Evolutionary conservation across 768 basidiomycete species (phyloP).

Genomic region (Pisolithus albus): DNA sequence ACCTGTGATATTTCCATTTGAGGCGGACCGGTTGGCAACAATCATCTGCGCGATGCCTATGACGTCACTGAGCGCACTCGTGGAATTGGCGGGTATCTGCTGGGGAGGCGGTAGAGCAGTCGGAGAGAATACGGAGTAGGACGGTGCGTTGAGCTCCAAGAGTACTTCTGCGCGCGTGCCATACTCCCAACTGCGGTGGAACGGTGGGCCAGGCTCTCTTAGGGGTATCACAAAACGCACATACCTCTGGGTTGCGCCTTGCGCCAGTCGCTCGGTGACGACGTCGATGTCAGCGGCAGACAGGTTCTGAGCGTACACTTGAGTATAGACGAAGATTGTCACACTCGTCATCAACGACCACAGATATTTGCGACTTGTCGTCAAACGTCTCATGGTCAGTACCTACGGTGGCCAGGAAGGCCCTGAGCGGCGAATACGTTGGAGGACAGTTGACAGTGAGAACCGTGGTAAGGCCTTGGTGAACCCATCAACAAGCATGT

Average conservation of each 20-base stretch:
- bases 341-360: not conserved
- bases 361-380: not conserved
- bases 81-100: conserved; percentile 11
- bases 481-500: not conserved
- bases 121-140: conserved; percentile 39
- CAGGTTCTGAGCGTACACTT: conserved; percentile 23
- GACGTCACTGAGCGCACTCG: conserved; percentile 42
- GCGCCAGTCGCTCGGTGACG: conserved; percentile 32
- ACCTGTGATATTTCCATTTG: conserved; percentile 37
- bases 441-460: not conserved
- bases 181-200: conserved; percentile 42
- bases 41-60: conserved; percentile 46
- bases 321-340: not conserved
- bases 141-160: conserved; percentile 40
- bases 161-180: conserved; percentile 47
- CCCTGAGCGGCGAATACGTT: too few relatives aligned
- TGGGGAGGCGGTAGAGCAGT: conserved; percentile 22
- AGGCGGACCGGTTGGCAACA: conserved; percentile 40
- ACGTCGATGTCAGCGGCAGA: conserved; percentile 29
- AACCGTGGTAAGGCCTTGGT: not conserved
- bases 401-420: not conserved
- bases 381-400: not conserved
- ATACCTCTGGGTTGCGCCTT: conserved; percentile 38
- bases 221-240: not conserved
- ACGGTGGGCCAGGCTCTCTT: not conserved